phyloP scores from a whole-genome alignment of 805 yeast genomes.

The Candida tallmaniae region DNA sequence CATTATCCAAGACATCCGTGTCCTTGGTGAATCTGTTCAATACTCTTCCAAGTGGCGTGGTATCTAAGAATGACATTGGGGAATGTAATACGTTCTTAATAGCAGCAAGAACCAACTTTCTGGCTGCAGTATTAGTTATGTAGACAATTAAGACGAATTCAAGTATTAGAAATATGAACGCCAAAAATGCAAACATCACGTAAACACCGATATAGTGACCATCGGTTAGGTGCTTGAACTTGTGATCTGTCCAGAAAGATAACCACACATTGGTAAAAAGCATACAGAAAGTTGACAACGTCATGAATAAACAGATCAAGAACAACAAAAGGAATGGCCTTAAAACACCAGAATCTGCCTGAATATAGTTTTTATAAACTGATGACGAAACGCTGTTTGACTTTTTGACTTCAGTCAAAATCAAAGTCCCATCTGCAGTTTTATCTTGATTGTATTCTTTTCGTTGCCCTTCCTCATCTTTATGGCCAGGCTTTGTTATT shows the following conservation, averaged over 20 bases:
- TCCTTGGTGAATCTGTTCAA: constrained; percentile 85
- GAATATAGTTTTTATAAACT: constrained; percentile 49
- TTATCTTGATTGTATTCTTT: constrained; percentile 24
- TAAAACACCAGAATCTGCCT: constrained; percentile 53
- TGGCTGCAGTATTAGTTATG: constrained; percentile 50
- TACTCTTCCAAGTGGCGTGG: constrained; percentile 84
- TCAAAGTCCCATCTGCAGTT: constrained; percentile 20
- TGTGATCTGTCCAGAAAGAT: constrained; percentile 69
- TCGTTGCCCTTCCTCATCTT: constrained; percentile 29
- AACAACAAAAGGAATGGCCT: constrained; percentile 15
- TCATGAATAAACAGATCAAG: constrained; percentile 25
- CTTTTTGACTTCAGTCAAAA: constrained; percentile 52
- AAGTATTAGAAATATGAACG: constrained; percentile 39
- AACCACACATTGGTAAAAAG: constrained; percentile 73
- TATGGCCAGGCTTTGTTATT: constrained; percentile 5
- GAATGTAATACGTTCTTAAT: constrained; percentile 58
- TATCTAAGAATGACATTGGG: constrained; percentile 79
- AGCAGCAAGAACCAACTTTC: constrained; percentile 57
- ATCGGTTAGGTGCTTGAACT: constrained; percentile 42
- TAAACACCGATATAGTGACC: constrained; percentile 71
- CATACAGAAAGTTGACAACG: constrained; percentile 45
- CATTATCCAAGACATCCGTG: constrained; percentile 79
- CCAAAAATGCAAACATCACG: constrained; percentile 52
- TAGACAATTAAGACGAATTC: constrained; percentile 45
- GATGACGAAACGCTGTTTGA: constrained; percentile 46